Base-by-base conservation (phyloP, 2,329 filamentous ascomycete genomes). In the Dactylellina sp. region DNA sequence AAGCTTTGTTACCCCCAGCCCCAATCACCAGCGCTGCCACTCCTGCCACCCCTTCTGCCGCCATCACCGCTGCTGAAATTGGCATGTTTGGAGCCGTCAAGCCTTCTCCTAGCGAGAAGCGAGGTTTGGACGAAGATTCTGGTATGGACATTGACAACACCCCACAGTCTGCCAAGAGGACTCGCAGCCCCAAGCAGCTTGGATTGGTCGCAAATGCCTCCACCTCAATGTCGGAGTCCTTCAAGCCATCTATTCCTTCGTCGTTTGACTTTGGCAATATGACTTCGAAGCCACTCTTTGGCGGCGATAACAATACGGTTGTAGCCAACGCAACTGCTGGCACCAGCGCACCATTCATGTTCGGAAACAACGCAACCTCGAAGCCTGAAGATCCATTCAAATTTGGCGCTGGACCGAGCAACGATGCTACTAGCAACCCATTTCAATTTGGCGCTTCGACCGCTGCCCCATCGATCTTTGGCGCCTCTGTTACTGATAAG, bases 131-230 rank as follows among this genome's bases (percentile, higher is more conserved):
- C 50, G 71, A 75, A 20, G 71, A 66, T 16, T 75, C 63, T 16
- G 64, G 71, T 32, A 75, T 75, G 71, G 71, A 75, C 18, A 63
- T 75, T 28, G 71, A 75, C 39, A 75, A 75, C 22, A 75, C 71
- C 5, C 71, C 71, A 0, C 63, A 62, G 35, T 75, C 71, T 6
- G 71, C 71, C 1, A 75, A 70, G 57, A 61, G 39, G 42, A 63
- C 52, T 35, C 56, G 63, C 12, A 68, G 62, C 52, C 71, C 71
- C 2, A 75, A 64, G 44, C 47, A 57, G 4, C 42, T 75, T 20
- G 71, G 64, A 6, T 35, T 63, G 11, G 64, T 68, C n/a, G 59
- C 56, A 5, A 60, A 46, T 7, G 71, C 71, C 11, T 53, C 63
- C 1, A 59, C 71, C 1, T 63, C 62, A 1, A 63, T 75, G 63